phyloP scores from a whole-genome alignment of 2,329 filamentous ascomycete genomes.

The Penicillium sp. region DNA sequence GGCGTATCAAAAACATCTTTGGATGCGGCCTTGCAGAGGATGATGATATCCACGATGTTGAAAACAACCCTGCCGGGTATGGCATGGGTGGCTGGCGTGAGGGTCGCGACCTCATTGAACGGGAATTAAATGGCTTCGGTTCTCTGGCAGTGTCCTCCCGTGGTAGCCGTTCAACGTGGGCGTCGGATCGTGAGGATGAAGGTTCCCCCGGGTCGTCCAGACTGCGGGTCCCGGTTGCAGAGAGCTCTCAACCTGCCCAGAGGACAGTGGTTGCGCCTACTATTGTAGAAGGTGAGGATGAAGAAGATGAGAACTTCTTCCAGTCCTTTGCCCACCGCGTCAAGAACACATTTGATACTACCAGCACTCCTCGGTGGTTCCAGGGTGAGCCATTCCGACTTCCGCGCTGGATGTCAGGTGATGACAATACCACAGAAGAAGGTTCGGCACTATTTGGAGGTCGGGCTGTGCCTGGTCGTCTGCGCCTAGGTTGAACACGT shows the following conservation, averaged over 20 bases:
- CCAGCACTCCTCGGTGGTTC: conserved; percentile 80
- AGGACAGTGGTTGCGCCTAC: conserved; percentile 36
- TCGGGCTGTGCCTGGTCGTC: conserved; percentile 40
- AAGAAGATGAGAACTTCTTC: conserved; percentile 79
- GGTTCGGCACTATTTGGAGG: conserved; percentile 44
- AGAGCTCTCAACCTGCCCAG: conserved; percentile 31
- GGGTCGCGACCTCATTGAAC: conserved; percentile 83
- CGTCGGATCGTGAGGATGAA: conserved; percentile 27
- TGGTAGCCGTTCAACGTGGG: conserved; percentile 31
- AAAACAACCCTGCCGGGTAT: conserved; percentile 62
- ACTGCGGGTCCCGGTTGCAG: conserved; percentile 34
- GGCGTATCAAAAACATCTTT: conserved; percentile 70
- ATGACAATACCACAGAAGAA: conserved; percentile 41
- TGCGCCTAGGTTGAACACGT: conserved; percentile 35
- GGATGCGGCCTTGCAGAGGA: conserved; percentile 79
- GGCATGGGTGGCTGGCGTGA: conserved; percentile 87
- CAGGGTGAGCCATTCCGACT: conserved; percentile 71
- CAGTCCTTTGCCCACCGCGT: conserved; percentile 79
- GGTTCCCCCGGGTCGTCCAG: conserved; percentile 33
- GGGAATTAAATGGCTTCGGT: conserved; percentile 68
- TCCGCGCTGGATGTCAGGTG: conserved; percentile 76
- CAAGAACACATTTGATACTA: conserved; percentile 85
- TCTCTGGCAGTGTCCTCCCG: conserved; percentile 45
- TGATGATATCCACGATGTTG: conserved; percentile 62
- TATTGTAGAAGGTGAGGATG: conserved; percentile 58